A percentile compares a stretch with the other conserved stretches of the same genome.
phyloP scores from a whole-genome alignment of 495 filamentous ascomycete species.

The Aspergillus leporis region DNA sequence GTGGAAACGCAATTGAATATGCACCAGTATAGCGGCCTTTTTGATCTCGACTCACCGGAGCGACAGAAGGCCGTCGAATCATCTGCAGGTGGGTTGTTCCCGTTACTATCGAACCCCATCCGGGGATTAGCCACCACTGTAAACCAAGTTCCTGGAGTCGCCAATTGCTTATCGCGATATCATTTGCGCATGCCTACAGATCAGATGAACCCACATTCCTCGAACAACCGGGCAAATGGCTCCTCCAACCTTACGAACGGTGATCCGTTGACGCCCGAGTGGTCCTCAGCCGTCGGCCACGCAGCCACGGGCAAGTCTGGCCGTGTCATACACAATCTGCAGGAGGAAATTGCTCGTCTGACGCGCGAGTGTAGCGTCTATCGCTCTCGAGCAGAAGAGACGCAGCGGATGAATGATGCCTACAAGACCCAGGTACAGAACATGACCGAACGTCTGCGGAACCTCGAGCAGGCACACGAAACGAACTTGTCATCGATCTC shows the following conservation, averaged over 20 bases:
- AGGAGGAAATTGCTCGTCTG: conserved; percentile 84
- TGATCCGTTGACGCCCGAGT: conserved; percentile 48
- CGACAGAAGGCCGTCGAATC: conserved; percentile 18
- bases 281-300: conserved; percentile 76
- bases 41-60: conserved; percentile 29
- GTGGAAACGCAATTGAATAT: conserved; percentile 50
- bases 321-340: conserved; percentile 86
- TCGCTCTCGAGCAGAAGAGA: conserved; percentile 69
- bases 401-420: conserved; percentile 68
- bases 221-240: conserved; percentile 20
- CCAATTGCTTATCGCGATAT: not conserved
- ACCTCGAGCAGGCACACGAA: conserved; percentile 69
- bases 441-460: conserved; percentile 56
- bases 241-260: conserved; percentile 28
- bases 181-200: conserved; percentile 24
- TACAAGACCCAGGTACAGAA: conserved; percentile 74
- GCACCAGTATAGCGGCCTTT: conserved; percentile 43
- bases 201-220: conserved; percentile 16
- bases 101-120: not conserved
- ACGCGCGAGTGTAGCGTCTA: conserved; percentile 79
- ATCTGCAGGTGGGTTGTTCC: conserved; percentile 24
- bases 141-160: not conserved
- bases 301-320: conserved; percentile 86
- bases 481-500: conserved; percentile 70
- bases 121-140: not conserved